Base-by-base conservation (phyloP, 2,329 filamentous ascomycete species). In the Penicillium freii region DNA sequence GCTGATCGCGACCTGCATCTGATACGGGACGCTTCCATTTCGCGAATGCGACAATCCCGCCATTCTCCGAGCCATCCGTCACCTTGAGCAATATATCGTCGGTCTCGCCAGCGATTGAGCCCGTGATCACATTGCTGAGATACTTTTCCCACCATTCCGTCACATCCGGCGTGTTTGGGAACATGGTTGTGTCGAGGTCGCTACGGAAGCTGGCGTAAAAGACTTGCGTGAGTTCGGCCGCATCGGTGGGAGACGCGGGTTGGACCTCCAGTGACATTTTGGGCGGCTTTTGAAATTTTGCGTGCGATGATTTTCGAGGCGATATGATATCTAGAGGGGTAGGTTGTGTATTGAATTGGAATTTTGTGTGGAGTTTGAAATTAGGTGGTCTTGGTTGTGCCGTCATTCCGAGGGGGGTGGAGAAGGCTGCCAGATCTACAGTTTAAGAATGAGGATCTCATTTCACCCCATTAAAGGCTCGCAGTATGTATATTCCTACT, bases 151-250 rank as follows among this genome's bases (percentile, higher is more conserved):
- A 61, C 63, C 64, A 71, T 8, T 36, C 42, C 17, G 57, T 59
- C 6, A 69, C 65, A 5, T 69, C 66, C 15, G 63, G 62, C 13
- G 59, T 63, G 10, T 34, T 55, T 3, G 69, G 69, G 47, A 70
- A 69, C 58, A 71, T 58, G 17, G 59, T 56, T 17, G 25, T 55
- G 57, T 66, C 65, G 55, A 65, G 58, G 25, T 52, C 23, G 29
- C 62, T 56, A 13, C 51, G 58, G 66, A 71, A 71, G 43, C 63
- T 56, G 48, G 59, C 54, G n/a, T 62, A 49, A 62, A 69, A 70
- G 34, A 67, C 39, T 29, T 62, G 50, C 0, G 66, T 54, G 4
- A 71, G 49, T 5, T 43, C 29, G 10, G 60, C 34, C 15, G 63
- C 59, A 39, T 70, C 68, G n/a, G 45, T 5, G 21, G 60, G 33